Evolutionary conservation across 805 yeast species (phyloP).

Genomic region (fission yeast (Schizosaccharomyces pombe)): ASM294v3 CU329670.1:2680501-2681000

Average conservation of each 20-base stretch:
- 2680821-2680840: slow-evolving; percentile 57
- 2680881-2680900: slow-evolving; percentile 65
- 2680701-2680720: background rate
- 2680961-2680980: slow-evolving; percentile 73
- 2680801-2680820: slow-evolving; percentile 64
- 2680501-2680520: background rate
- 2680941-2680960: slow-evolving; percentile 75
- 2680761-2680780: slow-evolving; percentile 27
- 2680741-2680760: background rate
- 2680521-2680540: background rate
- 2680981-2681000: slow-evolving; percentile 96
- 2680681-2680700: background rate
- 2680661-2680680: background rate
- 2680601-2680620: background rate
- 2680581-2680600: background rate
- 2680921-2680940: slow-evolving; percentile 96
- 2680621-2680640: background rate
- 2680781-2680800: slow-evolving; percentile 54
- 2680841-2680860: slow-evolving; percentile 72
- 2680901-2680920: slow-evolving; percentile 63
- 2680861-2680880: slow-evolving; percentile 59
- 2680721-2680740: background rate
- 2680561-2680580: background rate
- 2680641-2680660: background rate
- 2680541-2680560: background rate